phyloP scores from a whole-genome alignment of 2,329 filamentous ascomycete genomes.

The Arthrobotrys sinensis region DNA sequence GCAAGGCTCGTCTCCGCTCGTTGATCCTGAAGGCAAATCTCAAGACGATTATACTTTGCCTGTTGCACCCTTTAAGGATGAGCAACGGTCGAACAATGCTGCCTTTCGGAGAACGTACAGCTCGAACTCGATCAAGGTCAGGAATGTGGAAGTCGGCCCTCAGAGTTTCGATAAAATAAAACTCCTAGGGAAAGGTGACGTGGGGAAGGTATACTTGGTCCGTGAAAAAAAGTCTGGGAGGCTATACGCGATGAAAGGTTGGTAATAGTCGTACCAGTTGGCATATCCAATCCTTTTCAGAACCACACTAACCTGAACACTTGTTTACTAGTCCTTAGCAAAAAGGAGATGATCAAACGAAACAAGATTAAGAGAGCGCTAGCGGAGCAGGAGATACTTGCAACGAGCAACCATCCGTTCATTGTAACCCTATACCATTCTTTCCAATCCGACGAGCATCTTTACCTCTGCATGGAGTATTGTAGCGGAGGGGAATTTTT shows the following conservation, averaged over 20 bases:
- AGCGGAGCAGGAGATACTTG: conserved; percentile 97
- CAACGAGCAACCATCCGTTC: conserved; percentile 98
- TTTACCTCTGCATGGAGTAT: conserved; percentile 99
- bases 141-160: conserved; percentile 95
- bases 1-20: conserved; percentile 66
- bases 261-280: conserved; percentile 64
- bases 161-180: conserved; percentile 99
- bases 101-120: conserved; percentile 96
- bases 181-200: conserved; percentile 97
- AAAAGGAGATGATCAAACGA: conserved; percentile 99
- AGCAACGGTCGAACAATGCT: conserved; percentile 71
- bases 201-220: conserved; percentile 97
- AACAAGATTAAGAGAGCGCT: conserved; percentile 99
- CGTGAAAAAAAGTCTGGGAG: conserved; percentile 97
- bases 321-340: conserved; percentile 82
- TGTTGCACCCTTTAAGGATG: conserved; percentile 77
- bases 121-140: conserved; percentile 98
- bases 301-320: background rate
- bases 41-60: conserved; percentile 62
- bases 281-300: conserved; percentile 51
- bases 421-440: conserved; percentile 99
- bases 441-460: conserved; percentile 97
- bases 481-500: conserved; percentile 99
- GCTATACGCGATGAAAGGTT: conserved; percentile 99
- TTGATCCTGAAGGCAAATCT: conserved; percentile 69